Base-by-base conservation (phyloP, 495 filamentous ascomycete genomes). In the Lasiosphaeria hispida region DNA sequence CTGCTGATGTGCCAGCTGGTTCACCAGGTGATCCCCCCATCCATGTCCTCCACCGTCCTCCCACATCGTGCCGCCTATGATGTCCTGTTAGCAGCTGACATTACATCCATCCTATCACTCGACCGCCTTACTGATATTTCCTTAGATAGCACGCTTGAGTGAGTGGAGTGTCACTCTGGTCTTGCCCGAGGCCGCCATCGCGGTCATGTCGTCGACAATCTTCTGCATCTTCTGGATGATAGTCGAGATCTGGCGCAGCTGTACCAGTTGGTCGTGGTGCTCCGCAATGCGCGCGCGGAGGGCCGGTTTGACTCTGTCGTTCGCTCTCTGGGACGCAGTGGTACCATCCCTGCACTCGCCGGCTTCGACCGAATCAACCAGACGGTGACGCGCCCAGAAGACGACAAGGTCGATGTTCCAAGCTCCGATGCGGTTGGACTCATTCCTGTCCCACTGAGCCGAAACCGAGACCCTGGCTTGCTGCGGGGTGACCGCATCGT, bases 61-160 rank as follows among this genome's bases (percentile, higher is more conserved):
- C 50, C 13, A 53, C 18, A 41, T 41, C 36, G 50, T 53, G 50
- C 50, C 50, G 50, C 37, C 50, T 40, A 41, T 40, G 50, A 53
- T 41, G 50, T 53, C 50, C 50, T 53, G 36, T 53, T 53, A 53
- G 50, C 50, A 53, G 50, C 50, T 53, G 50, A 53, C 30, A 53
- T 53, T 40, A 53, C 50, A 53, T 40, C 36, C 15, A n/a, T n/a
- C n/a, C n/a, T 18, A 53, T 39, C 34, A 53, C 34, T 53, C 15
- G 50, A 53, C 36, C 50, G 50, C 50, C 50, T 53, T 41, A 41
- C 35, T 41, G 50, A 53, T 40, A 53, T 53, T 18, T 53, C 50
- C 35, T 53, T 41, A 53, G 35, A 53, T 53, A 41, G 50, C 36
- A 39, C 50, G 50, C 50, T 53, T 53, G 15, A 53, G 50, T 41